Evolutionary conservation across 352 stramenopile genomes (phyloP).

Genomic region (Pythium pyrilobum): DNA sequence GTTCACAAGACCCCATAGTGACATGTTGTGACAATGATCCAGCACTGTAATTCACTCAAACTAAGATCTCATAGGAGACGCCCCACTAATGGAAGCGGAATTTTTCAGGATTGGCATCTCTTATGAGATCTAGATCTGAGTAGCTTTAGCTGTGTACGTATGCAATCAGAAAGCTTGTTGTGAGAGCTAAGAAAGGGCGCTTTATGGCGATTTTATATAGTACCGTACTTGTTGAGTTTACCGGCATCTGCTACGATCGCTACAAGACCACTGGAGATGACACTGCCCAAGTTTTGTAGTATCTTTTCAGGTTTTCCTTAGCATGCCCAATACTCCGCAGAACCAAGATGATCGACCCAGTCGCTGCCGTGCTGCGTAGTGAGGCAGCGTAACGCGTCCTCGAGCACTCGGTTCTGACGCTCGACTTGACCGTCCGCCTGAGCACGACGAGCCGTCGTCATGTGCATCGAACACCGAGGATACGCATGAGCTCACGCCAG

Average conservation of each 20-base stretch:
- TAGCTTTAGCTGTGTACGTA: too few relatives aligned
- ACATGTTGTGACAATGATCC: not conserved
- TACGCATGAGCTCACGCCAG: slow-evolving; percentile 13
- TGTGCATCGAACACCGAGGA: slow-evolving; percentile 13
- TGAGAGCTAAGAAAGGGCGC: too few relatives aligned
- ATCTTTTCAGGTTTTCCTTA: too few relatives aligned
- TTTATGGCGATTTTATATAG: too few relatives aligned
- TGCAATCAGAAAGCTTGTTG: too few relatives aligned
- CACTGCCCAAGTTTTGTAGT: too few relatives aligned
- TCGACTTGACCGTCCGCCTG: slow-evolving; percentile 21
- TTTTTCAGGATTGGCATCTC: not conserved
- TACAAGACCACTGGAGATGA: too few relatives aligned
- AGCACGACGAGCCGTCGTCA: slow-evolving; percentile 7
- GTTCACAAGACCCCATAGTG: too few relatives aligned
- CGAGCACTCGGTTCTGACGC: slow-evolving; percentile 10
- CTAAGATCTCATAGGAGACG: not conserved
- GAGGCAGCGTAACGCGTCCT: slow-evolving; percentile 20
- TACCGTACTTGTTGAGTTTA: too few relatives aligned
- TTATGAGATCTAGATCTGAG: not conserved
- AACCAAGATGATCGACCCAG: slow-evolving; percentile 13
- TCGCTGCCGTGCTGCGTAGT: slow-evolving; percentile 15
- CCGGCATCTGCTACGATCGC: too few relatives aligned
- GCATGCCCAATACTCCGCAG: too few relatives aligned
- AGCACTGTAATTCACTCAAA: not conserved
- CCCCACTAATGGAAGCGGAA: not conserved